These are phyloP conservation scores for Ilex paraguariensis DNA, from an alignment of 305 asterid genomes.

Conservation along the genomic window DNA sequence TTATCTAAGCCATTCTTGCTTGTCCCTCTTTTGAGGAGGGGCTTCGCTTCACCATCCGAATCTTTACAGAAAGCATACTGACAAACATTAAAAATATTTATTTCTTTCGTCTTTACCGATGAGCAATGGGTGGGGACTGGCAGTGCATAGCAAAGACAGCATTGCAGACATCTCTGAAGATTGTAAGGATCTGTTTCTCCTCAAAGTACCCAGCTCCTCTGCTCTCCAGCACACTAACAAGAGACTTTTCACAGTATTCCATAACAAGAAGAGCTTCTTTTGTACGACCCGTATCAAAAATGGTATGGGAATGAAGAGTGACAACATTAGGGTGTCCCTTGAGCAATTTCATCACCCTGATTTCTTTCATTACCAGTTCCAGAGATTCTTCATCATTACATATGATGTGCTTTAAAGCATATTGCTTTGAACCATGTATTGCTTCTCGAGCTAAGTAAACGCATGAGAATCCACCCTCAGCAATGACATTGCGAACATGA, in stretches of 20 bases:
- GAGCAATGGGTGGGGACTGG: conserved; percentile 88
- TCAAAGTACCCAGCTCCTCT: conserved; percentile 92
- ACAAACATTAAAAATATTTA: conserved; percentile 18
- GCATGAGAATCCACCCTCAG: conserved; percentile 96
- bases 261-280: conserved; percentile 88
- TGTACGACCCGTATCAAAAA: conserved; percentile 91
- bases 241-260: conserved; percentile 90
- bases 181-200: conserved; percentile 76
- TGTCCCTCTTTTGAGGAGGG: no score
- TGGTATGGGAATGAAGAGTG: conserved; percentile 57
- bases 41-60: background rate
- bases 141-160: conserved; percentile 97
- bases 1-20: no score
- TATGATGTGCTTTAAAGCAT: conserved; percentile 86
- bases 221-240: conserved; percentile 78
- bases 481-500: conserved; percentile 76
- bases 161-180: conserved; percentile 80
- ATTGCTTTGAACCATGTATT: conserved; percentile 78
- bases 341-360: conserved; percentile 80
- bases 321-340: conserved; percentile 91
- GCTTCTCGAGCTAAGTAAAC: conserved; percentile 83
- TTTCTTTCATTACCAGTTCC: conserved; percentile 73
- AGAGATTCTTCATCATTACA: conserved; percentile 83
- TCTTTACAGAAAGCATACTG: background rate
- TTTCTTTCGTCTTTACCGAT: conserved; percentile 44